Conservation (phyloP, 2,329 filamentous ascomycete genomes). For the Onygenales sp. region DNA sequence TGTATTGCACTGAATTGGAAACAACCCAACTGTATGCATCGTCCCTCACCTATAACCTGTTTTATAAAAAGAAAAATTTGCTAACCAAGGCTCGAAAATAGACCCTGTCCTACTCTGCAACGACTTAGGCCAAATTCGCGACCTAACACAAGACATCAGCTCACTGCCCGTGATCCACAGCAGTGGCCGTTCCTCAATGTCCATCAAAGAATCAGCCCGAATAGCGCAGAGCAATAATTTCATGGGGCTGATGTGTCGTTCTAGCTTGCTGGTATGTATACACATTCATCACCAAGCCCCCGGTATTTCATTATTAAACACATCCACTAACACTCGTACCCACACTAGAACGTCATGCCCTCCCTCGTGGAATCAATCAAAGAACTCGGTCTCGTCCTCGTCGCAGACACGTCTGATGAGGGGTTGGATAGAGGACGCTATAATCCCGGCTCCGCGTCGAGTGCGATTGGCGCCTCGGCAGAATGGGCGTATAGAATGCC, state of each 20-base stretch:
- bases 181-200: constrained; percentile 65
- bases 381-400: constrained; percentile 81
- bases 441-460: constrained; percentile 14
- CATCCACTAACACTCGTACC: constrained; percentile 8
- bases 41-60: neutral
- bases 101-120: constrained; percentile 92
- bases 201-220: constrained; percentile 88
- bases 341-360: constrained; percentile 75
- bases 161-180: constrained; percentile 40
- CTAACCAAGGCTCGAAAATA: constrained; percentile 18
- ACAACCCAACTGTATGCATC: constrained; percentile 73
- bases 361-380: constrained; percentile 90
- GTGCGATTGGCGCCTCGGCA: constrained; percentile 17
- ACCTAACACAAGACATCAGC: constrained; percentile 26
- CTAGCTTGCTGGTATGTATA: constrained; percentile 67
- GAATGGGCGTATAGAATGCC: constrained; percentile 48
- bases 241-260: constrained; percentile 91
- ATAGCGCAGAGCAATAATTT: constrained; percentile 95
- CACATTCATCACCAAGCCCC: neutral
- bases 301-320: neutral
- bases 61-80: neutral
- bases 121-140: constrained; percentile 58
- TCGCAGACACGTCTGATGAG: constrained; percentile 72
- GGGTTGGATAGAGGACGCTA: constrained; percentile 17
- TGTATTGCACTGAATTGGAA: constrained; percentile 98